A percentile compares a stretch with the other conserved stretches of the same genome.
Conservation (phyloP, 306 rosid genomes). For the peach (Prunus persica) region DNA sequence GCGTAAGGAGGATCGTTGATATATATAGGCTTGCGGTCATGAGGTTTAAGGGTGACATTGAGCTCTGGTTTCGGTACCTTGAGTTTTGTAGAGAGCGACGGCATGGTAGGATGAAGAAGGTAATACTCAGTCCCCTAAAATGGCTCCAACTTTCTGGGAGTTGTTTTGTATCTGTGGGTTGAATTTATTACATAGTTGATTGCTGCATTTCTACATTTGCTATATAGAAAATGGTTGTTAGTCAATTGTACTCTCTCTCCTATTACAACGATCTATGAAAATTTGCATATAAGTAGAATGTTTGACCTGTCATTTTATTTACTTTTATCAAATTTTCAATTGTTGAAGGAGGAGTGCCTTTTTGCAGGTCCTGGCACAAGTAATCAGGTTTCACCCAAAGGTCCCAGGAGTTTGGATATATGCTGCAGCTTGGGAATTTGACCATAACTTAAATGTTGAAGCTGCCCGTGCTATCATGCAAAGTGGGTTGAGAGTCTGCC, state of each 20-base stretch:
- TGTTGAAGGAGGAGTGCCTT: not conserved
- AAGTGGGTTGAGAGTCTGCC: conserved; percentile 77
- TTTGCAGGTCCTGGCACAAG: conserved; percentile 69
- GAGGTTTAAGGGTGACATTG: conserved; percentile 51
- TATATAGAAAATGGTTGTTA: not conserved
- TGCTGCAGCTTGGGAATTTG: conserved; percentile 99
- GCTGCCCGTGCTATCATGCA: conserved; percentile 92
- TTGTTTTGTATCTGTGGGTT: not conserved
- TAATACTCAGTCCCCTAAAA: conserved; percentile 14
- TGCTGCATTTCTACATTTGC: not conserved
- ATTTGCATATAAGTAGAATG: not conserved
- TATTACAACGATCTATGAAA: not conserved
- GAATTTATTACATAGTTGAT: not conserved
- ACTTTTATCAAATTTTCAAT: not conserved
- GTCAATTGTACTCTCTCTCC: no score
- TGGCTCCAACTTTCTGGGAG: not conserved
- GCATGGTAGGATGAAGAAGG: conserved; percentile 88
- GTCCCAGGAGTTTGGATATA: conserved; percentile 89
- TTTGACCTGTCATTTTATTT: not conserved
- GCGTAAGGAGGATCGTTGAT: conserved; percentile 38
- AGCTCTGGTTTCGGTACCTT: conserved; percentile 59
- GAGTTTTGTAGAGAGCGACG: conserved; percentile 64
- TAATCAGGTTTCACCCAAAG: conserved; percentile 81
- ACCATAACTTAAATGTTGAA: conserved; percentile 65
- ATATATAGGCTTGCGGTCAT: conserved; percentile 43